phyloP scores from a whole-genome alignment of 805 yeast genomes.

The Sporopachydermia quercuum region DNA sequence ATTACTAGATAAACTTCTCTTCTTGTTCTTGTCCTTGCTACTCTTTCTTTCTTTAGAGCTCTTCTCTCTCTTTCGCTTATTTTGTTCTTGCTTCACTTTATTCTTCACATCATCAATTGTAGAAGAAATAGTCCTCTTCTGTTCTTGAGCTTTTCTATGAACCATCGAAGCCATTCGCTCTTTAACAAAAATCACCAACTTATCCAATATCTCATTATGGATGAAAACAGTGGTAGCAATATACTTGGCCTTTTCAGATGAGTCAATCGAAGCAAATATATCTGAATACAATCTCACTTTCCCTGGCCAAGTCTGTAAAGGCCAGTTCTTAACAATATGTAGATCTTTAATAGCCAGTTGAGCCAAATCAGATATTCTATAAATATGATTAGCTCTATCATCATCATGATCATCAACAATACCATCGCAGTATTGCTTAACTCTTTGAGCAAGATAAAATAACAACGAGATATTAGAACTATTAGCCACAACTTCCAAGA shows the following conservation, averaged over 20 bases:
- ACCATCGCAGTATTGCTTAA: slow-evolving; percentile 64
- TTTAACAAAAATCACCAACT: slow-evolving; percentile 20
- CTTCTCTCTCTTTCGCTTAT: slow-evolving; percentile 3
- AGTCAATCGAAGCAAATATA: slow-evolving; percentile 44
- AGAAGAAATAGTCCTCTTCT: slow-evolving; percentile 1
- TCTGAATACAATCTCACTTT: slow-evolving; percentile 58
- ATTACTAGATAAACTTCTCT: too few relatives aligned
- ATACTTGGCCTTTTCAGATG: slow-evolving; percentile 41
- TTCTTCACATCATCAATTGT: slow-evolving; percentile 4
- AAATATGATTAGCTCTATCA: slow-evolving; percentile 26
- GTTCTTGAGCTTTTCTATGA: slow-evolving; percentile 8
- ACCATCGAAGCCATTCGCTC: slow-evolving; percentile 12
- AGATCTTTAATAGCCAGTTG: slow-evolving; percentile 49
- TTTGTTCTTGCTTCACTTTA: slow-evolving; percentile 3
- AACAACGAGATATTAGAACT: slow-evolving; percentile 57
- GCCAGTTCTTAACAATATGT: slow-evolving; percentile 43
- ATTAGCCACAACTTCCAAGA: slow-evolving; percentile 41
- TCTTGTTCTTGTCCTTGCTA: slow-evolving; percentile 3
- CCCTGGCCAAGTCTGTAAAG: slow-evolving; percentile 69
- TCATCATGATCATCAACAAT: slow-evolving; percentile 22
- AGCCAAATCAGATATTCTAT: slow-evolving; percentile 57
- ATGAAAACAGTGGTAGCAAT: slow-evolving; percentile 42
- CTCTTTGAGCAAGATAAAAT: slow-evolving; percentile 61
- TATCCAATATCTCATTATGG: slow-evolving; percentile 28
- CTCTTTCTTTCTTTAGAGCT: slow-evolving; percentile 6